These are phyloP conservation scores for Fusarium haematococcum DNA, from an alignment of 2,329 filamentous ascomycete species.

Conservation along the genomic window DNA sequence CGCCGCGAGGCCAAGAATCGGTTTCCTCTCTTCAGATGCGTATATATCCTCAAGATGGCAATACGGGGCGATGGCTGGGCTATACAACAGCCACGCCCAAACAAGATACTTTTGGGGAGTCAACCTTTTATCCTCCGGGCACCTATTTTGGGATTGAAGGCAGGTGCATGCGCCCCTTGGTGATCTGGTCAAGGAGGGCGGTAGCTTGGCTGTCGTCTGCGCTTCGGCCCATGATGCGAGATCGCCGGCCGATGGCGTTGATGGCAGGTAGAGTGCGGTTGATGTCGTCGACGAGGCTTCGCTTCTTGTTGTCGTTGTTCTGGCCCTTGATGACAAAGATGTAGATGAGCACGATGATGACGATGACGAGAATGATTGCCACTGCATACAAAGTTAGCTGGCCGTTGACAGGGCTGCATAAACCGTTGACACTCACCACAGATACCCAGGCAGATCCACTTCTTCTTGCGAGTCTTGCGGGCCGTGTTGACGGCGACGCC, in stretches of 20 bases:
- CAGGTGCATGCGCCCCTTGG: constrained; percentile 38
- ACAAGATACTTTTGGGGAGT: neutral
- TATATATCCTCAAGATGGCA: constrained; percentile 6
- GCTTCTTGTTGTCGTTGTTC: constrained; percentile 47
- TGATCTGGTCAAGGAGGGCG: constrained; percentile 28
- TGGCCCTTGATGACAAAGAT: constrained; percentile 54
- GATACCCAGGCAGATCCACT: constrained; percentile 94
- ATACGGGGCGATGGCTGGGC: neutral
- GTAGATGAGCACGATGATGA: constrained; percentile 63
- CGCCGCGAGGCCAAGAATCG: constrained; percentile 12
- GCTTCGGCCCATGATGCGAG: constrained; percentile 31
- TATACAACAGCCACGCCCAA: neutral
- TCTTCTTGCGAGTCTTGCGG: constrained; percentile 85
- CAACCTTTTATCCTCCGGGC: neutral
- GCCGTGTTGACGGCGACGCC: constrained; percentile 85
- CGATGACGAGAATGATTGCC: constrained; percentile 64
- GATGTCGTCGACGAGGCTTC: constrained; percentile 44
- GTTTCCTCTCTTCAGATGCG: neutral
- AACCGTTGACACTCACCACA: constrained; percentile 58
- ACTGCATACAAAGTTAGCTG: constrained; percentile 55
- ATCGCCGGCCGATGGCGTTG: constrained; percentile 31
- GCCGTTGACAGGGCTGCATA: neutral
- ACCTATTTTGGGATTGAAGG: constrained; percentile 40
- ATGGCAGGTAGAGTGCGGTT: constrained; percentile 37
- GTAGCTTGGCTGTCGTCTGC: constrained; percentile 12